Base-by-base conservation (phyloP, 2,329 filamentous ascomycete genomes). In the Nothopassalora personata region DNA sequence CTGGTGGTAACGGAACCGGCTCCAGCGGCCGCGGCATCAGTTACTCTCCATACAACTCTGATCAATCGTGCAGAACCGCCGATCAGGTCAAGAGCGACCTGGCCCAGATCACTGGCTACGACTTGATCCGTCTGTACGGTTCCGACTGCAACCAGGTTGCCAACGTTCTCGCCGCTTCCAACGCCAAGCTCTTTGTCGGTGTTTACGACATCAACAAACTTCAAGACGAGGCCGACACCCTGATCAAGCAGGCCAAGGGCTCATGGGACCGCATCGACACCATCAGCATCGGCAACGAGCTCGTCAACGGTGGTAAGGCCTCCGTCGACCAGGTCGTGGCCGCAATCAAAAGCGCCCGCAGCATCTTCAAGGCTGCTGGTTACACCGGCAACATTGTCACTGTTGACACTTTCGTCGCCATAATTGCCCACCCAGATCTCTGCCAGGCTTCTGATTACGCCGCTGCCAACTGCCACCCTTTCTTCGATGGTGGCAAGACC, bases 391-490 rank as follows among this genome's bases (percentile, higher is more conserved):
- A 84, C 1, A 85, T 96, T 31, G 89, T 92, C 39, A 86, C 88
- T 0, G 89, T 93, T 50, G 91, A 96, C 71, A 93, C 89, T 0
- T 89, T 90, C 68, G 80, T 83, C 23, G 85, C 87, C 5, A 80
- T 86, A n/a, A 77, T 86, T 51, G 75, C 78, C 53, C 82, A 94
- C 70, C 87, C 93, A 66, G 86, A 87, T 0, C 80, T 96, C 51
- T 95, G 91, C 75, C 73, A 85, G 28, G 80, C 78, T 49, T 89
- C 88, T 0, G 90, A 95, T 70, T 90, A 89, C 76, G 90, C 87
- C 68, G 88, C 90, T 15, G 83, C 88, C 71, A 96, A 96, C 75
- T 84, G 86, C 65, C 91, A 96, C 73, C 83, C 90, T 11, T 96
- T 91, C 81, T 96, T 94, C 73, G 88, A 95, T 67, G 74, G 79